A percentile compares a stretch with the other conserved stretches of the same genome.
phyloP scores from a whole-genome alignment of 306 rosid species.

The Prunus salicina region DNA sequence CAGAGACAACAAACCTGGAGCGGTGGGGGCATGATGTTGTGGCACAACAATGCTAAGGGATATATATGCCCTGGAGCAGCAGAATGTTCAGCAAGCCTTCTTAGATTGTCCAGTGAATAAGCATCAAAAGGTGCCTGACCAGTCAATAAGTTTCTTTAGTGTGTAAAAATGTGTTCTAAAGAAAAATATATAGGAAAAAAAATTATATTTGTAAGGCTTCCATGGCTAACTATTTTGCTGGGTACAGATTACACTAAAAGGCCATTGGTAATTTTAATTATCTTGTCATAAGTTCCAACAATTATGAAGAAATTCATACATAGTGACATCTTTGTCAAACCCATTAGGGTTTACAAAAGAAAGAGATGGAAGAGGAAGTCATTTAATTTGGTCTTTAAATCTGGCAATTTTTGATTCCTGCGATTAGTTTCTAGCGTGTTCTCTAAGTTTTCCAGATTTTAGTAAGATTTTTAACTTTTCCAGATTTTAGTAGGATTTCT shows the following conservation, averaged over 20 bases:
- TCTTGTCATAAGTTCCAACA: no score
- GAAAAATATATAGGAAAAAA: neutral
- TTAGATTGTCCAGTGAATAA: constrained; percentile 89
- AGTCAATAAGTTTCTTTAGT: constrained; percentile 34
- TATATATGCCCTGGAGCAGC: constrained; percentile 83
- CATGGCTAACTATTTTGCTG: neutral
- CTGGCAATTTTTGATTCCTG: no score
- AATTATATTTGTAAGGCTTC: neutral
- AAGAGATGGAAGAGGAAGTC: no score
- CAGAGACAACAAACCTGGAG: constrained; percentile 45
- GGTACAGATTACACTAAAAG: neutral
- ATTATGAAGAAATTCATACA: no score
- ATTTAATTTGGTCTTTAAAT: no score
- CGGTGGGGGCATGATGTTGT: constrained; percentile 98
- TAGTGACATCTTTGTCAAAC: no score
- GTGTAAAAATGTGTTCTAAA: constrained; percentile 25
- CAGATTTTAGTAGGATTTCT: no score
- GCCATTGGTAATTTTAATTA: no score
- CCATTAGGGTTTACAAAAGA: no score
- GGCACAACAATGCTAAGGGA: constrained; percentile 81
- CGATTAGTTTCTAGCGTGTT: no score
- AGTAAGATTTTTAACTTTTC: no score
- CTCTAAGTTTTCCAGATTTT: no score
- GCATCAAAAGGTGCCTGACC: constrained; percentile 90
- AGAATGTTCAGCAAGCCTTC: constrained; percentile 84